phyloP scores from a whole-genome alignment of 306 rosid species.

The Ochetophila trinervis region DNA sequence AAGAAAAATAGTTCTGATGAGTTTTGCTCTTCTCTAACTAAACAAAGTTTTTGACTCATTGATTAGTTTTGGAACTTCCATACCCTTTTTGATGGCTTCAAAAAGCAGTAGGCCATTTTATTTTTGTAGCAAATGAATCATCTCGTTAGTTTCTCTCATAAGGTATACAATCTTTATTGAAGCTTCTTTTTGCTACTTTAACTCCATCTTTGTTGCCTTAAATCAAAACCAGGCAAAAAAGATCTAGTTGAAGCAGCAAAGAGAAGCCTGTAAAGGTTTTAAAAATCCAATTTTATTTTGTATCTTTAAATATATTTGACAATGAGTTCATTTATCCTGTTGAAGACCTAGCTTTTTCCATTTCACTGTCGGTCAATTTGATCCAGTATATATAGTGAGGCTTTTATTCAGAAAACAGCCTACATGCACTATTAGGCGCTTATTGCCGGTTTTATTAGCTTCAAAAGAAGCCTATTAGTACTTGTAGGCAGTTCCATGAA shows the following conservation, averaged over 20 bases:
- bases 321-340: no score
- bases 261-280: slow-evolving; percentile 71
- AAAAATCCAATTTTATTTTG: no score
- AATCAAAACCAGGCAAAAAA: slow-evolving; percentile 45
- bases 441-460: no score
- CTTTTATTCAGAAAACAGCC: no score
- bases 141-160: slow-evolving; percentile 12
- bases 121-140: background rate
- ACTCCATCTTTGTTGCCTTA: slow-evolving; percentile 74
- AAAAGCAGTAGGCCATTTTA: slow-evolving; percentile 24
- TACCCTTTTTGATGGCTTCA: background rate
- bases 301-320: no score
- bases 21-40: slow-evolving; percentile 25
- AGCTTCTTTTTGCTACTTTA: slow-evolving; percentile 99
- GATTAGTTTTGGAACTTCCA: slow-evolving; percentile 21
- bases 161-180: slow-evolving; percentile 30
- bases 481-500: no score
- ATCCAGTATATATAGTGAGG: no score
- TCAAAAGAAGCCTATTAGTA: no score
- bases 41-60: slow-evolving; percentile 16
- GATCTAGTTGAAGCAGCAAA: slow-evolving; percentile 98
- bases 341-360: no score
- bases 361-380: no score
- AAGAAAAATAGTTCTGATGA: slow-evolving; percentile 13
- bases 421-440: no score